Conservation (phyloP, 345 rosid genomes). For the Boechera retrofracta region DNA sequence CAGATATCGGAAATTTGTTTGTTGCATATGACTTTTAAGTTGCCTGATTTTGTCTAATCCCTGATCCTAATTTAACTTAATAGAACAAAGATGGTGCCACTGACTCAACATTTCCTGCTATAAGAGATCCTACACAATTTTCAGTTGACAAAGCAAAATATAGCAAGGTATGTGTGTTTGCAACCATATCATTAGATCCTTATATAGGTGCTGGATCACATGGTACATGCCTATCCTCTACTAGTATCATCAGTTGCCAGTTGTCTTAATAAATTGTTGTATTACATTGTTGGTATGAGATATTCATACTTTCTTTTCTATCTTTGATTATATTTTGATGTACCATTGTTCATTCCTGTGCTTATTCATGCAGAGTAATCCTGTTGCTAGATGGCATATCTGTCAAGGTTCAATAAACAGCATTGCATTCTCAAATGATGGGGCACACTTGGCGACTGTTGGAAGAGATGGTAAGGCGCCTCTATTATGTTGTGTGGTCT, state of each 20-base stretch:
- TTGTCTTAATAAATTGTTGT: constrained; percentile 1
- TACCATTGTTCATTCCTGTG: constrained; percentile 32
- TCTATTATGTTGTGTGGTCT: not conserved
- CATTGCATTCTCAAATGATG: constrained; percentile 85
- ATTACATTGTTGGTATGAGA: not conserved
- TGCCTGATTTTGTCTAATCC: constrained; percentile 21
- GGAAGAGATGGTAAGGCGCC: constrained; percentile 92
- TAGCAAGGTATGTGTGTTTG: constrained; percentile 71
- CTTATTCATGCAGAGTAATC: constrained; percentile 82
- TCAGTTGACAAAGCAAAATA: constrained; percentile 89
- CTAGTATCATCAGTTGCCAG: constrained; percentile 16
- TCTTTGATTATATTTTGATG: constrained; percentile 14
- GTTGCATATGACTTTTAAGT: constrained; percentile 15
- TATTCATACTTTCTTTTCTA: constrained; percentile 27
- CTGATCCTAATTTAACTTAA: constrained; percentile 27
- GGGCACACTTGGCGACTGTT: constrained; percentile 85
- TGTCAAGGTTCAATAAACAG: constrained; percentile 94
- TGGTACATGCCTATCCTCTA: constrained; percentile 1
- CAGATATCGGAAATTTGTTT: constrained; percentile 14
- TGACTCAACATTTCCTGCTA: constrained; percentile 91
- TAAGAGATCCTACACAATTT: constrained; percentile 89
- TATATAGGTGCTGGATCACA: constrained; percentile 14
- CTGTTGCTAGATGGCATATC: constrained; percentile 97
- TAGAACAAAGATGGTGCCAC: constrained; percentile 93
- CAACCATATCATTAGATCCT: constrained; percentile 16